These are phyloP conservation scores for Fusarium sp. DNA, from an alignment of 2,329 filamentous ascomycete species.

Conservation along the genomic window DNA sequence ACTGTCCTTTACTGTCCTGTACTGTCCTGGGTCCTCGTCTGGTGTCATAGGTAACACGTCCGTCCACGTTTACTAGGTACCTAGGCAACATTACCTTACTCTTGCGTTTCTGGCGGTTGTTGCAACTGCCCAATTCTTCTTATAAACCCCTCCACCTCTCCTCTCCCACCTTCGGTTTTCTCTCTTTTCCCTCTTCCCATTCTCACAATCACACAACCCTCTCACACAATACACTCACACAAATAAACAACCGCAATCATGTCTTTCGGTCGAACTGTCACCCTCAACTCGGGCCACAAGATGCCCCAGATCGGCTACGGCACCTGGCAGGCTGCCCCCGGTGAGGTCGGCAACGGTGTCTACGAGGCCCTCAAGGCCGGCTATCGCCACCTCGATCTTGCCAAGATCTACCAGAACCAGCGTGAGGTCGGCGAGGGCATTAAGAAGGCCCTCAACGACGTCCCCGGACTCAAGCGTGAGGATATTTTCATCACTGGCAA, in stretches of 20 bases:
- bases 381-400: slow-evolving; percentile 68
- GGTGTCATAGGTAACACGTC: slow-evolving; percentile 7
- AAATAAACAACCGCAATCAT: slow-evolving; percentile 48
- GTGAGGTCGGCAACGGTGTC: slow-evolving; percentile 70
- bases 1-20: background rate
- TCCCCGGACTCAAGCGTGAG: slow-evolving; percentile 61
- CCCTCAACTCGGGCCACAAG: slow-evolving; percentile 69
- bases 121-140: background rate
- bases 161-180: background rate
- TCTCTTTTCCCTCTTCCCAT: background rate
- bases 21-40: background rate
- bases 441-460: slow-evolving; percentile 53
- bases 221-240: background rate
- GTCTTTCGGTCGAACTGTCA: slow-evolving; percentile 65
- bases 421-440: slow-evolving; percentile 65
- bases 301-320: slow-evolving; percentile 68
- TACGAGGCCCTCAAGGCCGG: slow-evolving; percentile 69
- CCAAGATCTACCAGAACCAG: slow-evolving; percentile 71
- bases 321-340: slow-evolving; percentile 73
- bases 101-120: background rate
- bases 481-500: slow-evolving; percentile 73
- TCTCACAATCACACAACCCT: background rate
- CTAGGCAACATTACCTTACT: background rate
- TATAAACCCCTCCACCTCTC: slow-evolving; percentile 18
- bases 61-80: background rate